Percentiles rank a stretch among this genome's conserved stretches.
Conservation (phyloP, 306 rosid species). For the Potentilla sterilis region DNA sequence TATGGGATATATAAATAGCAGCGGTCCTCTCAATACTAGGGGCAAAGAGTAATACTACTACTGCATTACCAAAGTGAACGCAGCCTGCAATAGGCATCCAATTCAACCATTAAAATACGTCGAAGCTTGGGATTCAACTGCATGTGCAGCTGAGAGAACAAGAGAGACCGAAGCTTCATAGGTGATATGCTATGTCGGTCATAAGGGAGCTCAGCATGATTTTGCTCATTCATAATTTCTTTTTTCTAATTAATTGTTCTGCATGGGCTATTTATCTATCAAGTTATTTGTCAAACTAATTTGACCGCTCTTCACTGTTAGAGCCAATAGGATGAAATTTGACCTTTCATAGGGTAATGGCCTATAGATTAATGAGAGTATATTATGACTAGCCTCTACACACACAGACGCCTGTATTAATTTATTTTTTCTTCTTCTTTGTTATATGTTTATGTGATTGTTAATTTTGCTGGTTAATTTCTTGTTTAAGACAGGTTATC, state of each 20-base stretch:
- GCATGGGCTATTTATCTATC: background rate
- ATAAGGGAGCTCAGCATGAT: slow-evolving; percentile 1
- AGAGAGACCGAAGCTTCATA: background rate
- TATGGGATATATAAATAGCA: background rate
- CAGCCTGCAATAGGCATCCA: background rate
- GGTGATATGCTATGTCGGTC: background rate
- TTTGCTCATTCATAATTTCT: background rate
- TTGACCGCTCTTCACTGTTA: background rate
- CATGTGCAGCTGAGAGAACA: slow-evolving; percentile 1
- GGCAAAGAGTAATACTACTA: background rate
- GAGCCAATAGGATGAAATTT: too few species aligned
- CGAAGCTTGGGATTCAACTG: background rate
- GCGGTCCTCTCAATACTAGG: slow-evolving; percentile 2
- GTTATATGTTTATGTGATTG: too few species aligned
- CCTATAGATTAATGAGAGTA: too few species aligned
- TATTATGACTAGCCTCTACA: too few species aligned
- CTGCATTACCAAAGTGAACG: background rate
- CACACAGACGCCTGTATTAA: too few species aligned
- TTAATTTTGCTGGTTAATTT: too few species aligned
- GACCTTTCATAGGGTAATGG: too few species aligned
- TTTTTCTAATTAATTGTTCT: background rate
- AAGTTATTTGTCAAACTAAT: too few species aligned
- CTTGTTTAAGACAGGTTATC: too few species aligned
- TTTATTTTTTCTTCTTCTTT: too few species aligned
- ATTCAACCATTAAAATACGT: background rate